Evolutionary conservation across 768 basidiomycete species (phyloP).

Genomic region (Scleroderma citrinum): DNA sequence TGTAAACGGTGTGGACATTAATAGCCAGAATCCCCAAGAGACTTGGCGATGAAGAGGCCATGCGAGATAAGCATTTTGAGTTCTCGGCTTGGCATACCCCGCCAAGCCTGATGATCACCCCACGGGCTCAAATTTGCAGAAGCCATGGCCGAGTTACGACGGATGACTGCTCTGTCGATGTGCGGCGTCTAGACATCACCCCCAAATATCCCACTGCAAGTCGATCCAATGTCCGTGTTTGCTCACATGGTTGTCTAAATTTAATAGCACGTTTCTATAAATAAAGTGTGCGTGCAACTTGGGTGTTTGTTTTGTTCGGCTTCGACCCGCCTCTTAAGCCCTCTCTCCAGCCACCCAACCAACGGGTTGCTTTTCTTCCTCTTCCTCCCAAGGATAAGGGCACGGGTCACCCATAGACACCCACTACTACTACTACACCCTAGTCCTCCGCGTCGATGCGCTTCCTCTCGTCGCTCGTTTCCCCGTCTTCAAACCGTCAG

Average conservation of each 20-base stretch:
- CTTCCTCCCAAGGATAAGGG: background rate
- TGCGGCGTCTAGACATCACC: background rate
- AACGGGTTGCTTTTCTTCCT: background rate
- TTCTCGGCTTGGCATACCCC: constrained; percentile 1
- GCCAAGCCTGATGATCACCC: background rate
- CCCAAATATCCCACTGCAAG: too few relatives aligned
- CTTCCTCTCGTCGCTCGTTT: constrained; percentile 14
- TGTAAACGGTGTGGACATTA: too few relatives aligned
- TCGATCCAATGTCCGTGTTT: too few relatives aligned
- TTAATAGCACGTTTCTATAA: background rate
- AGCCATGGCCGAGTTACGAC: background rate
- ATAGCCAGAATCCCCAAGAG: too few relatives aligned
- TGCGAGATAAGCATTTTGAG: constrained; percentile 4
- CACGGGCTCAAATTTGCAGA: background rate
- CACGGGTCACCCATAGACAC: too few relatives aligned
- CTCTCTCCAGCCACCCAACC: background rate
- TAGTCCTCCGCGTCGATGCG: constrained; percentile 10
- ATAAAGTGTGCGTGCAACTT: background rate
- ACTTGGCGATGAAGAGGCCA: too few relatives aligned
- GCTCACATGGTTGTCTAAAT: too few relatives aligned
- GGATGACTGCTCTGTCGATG: background rate
- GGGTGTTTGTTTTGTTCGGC: background rate
- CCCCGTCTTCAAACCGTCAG: background rate
- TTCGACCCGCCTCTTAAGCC: background rate
- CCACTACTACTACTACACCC: background rate